A percentile compares a stretch with the other conserved stretches of the same genome.
phyloP scores from a whole-genome alignment of 345 rosid species.

The Carallia brachiata region DNA sequence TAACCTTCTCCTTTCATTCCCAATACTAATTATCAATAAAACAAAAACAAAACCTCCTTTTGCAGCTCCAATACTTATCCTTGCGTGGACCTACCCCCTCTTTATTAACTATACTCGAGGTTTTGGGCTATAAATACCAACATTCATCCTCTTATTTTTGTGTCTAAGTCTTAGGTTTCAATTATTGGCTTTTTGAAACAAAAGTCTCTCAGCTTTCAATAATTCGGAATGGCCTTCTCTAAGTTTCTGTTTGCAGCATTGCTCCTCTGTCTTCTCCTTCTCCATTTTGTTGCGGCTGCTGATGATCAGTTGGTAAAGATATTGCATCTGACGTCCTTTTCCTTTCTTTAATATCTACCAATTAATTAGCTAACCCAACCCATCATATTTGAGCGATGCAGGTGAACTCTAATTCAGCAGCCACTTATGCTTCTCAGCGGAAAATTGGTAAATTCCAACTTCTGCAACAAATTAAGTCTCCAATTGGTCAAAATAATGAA shows the following conservation, averaged over 20 bases:
- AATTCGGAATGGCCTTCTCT: constrained; percentile 37
- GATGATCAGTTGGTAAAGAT: constrained; percentile 24
- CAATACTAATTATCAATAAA: neutral
- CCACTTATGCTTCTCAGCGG: neutral
- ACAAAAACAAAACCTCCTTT: no score
- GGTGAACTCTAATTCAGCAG: constrained; percentile 3
- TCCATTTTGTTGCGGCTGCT: constrained; percentile 39
- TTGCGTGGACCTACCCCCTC: constrained; percentile 4
- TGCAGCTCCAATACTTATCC: neutral
- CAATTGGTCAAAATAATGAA: no score
- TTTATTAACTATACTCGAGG: neutral
- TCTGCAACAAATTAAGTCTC: neutral
- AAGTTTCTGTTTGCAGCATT: constrained; percentile 45
- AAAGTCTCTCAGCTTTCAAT: no score
- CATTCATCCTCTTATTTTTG: neutral
- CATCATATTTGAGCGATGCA: neutral
- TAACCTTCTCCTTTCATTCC: neutral
- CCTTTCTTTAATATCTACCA: no score
- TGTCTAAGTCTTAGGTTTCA: no score
- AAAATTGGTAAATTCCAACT: constrained; percentile 12
- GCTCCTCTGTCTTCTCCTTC: constrained; percentile 50
- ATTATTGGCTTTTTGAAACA: no score
- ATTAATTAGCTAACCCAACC: no score
- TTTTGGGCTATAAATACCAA: constrained; percentile 19
- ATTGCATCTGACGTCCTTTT: neutral